A percentile compares a stretch with the other conserved stretches of the same genome.
Evolutionary conservation across 1,284 basidiomycete species (phyloP).

Genomic region (Amylostereum areolatum): DNA sequence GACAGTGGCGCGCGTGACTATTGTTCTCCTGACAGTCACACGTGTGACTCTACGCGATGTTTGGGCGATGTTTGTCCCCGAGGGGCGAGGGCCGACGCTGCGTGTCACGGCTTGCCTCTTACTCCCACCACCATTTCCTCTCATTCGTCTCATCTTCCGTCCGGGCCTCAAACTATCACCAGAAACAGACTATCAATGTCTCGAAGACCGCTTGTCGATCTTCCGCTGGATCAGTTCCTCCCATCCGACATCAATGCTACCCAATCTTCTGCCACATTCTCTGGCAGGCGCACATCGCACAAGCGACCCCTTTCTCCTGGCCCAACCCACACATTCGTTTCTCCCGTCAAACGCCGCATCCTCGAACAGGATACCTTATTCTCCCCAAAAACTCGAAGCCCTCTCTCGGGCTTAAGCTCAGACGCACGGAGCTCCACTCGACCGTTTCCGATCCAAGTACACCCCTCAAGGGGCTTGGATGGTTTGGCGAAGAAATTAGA

Average conservation of each 20-base stretch:
- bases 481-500: too few species aligned
- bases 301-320: conserved; percentile 55
- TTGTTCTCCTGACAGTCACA: neutral
- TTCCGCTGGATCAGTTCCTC: conserved; percentile 47
- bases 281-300: conserved; percentile 24
- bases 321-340: conserved; percentile 34
- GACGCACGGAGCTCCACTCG: too few species aligned
- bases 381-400: conserved; percentile 15
- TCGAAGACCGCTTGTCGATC: too few species aligned
- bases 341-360: conserved; percentile 66
- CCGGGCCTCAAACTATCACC: too few species aligned
- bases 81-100: conserved; percentile 6
- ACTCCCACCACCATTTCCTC: conserved; percentile 1
- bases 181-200: too few species aligned
- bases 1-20: conserved; percentile 8
- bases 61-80: neutral
- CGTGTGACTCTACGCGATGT: conserved; percentile 11
- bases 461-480: too few species aligned
- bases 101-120: neutral
- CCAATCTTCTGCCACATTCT: conserved; percentile 3
- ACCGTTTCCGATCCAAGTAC: too few species aligned
- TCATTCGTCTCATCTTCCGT: neutral
- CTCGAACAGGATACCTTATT: conserved; percentile 51
- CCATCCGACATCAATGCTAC: conserved; percentile 15
- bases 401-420: conserved; percentile 12